phyloP scores from a whole-genome alignment of 2,329 filamentous ascomycete genomes.

The Volutella citrinella region DNA sequence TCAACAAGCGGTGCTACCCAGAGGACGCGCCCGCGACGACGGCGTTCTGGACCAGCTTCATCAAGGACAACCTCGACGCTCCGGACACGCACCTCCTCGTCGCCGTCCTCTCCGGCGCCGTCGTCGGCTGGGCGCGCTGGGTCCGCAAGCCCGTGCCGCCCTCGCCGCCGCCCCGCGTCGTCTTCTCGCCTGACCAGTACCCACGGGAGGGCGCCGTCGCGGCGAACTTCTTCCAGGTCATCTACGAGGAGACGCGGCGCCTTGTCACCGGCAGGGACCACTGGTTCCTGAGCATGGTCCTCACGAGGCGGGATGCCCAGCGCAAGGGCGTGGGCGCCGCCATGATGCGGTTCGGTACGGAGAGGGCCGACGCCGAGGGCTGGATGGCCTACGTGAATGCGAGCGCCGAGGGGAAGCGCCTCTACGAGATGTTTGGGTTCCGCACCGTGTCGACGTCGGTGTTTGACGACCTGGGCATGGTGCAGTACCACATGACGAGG shows the following conservation, averaged over 20 bases:
- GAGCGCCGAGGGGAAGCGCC: conserved; percentile 19
- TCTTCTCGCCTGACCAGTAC: conserved; percentile 22
- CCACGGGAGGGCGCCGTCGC: conserved; percentile 31
- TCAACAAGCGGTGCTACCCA: conserved; percentile 30
- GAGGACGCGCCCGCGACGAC: conserved; percentile 21
- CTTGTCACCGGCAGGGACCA: conserved; percentile 23
- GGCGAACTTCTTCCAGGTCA: conserved; percentile 38
- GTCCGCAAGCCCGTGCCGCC: conserved; percentile 23
- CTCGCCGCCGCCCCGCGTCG: conserved; percentile 9
- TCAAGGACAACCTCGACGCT: conserved; percentile 23
- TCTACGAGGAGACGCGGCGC: conserved; percentile 17
- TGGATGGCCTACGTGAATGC: conserved; percentile 28
- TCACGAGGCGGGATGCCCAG: conserved; percentile 30
- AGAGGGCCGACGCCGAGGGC: conserved; percentile 26
- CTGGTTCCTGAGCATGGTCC: conserved; percentile 34
- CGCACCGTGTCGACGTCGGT: conserved; percentile 16
- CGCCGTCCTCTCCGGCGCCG: conserved; percentile 18
- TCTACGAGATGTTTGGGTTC: conserved; percentile 31
- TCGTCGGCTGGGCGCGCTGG: conserved; percentile 35
- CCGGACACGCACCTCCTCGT: conserved; percentile 30
- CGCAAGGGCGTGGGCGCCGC: conserved; percentile 30
- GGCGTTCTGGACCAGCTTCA: conserved; percentile 17
- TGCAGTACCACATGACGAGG: conserved; percentile 31
- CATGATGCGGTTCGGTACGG: conserved; percentile 31
- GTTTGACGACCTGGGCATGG: conserved; percentile 17